Evolutionary conservation across 2,329 filamentous ascomycete species (phyloP).

Genomic region (Scedosporium boydii): DNA sequence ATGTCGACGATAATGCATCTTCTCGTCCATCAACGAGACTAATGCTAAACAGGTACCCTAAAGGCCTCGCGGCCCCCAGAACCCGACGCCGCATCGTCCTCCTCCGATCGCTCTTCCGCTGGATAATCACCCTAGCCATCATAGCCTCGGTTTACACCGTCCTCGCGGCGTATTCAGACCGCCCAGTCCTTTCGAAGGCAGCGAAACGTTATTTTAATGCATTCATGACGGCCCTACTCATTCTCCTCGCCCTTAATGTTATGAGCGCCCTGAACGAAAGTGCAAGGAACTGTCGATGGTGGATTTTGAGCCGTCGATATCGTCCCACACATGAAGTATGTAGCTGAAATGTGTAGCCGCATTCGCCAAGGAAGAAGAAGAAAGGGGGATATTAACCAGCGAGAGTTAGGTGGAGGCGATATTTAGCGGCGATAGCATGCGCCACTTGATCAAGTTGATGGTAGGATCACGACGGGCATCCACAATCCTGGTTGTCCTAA

Average conservation of each 20-base stretch:
- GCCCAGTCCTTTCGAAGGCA: not conserved
- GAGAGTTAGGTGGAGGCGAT: not conserved
- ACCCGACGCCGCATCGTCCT: not conserved
- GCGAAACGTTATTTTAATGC: not conserved
- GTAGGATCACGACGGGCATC: not conserved
- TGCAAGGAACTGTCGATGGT: not conserved
- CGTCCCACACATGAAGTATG: not conserved
- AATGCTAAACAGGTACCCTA: constrained; percentile 13
- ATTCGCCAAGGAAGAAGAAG: not conserved
- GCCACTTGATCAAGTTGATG: not conserved
- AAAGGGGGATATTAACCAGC: too few relatives aligned
- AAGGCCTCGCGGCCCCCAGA: not conserved
- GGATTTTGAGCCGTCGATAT: not conserved
- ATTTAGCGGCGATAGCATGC: not conserved
- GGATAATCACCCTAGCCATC: not conserved
- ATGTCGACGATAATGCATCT: not conserved
- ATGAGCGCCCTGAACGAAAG: not conserved
- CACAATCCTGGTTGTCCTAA: not conserved
- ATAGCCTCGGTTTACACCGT: not conserved
- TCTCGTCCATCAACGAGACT: not conserved
- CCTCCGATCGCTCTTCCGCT: not conserved
- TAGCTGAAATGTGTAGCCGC: not conserved
- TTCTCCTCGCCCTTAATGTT: not conserved
- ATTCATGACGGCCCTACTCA: not conserved
- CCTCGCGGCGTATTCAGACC: not conserved